Evolutionary conservation across 306 rosid genomes (phyloP).

Genomic region (Castanea crenata): DNA sequence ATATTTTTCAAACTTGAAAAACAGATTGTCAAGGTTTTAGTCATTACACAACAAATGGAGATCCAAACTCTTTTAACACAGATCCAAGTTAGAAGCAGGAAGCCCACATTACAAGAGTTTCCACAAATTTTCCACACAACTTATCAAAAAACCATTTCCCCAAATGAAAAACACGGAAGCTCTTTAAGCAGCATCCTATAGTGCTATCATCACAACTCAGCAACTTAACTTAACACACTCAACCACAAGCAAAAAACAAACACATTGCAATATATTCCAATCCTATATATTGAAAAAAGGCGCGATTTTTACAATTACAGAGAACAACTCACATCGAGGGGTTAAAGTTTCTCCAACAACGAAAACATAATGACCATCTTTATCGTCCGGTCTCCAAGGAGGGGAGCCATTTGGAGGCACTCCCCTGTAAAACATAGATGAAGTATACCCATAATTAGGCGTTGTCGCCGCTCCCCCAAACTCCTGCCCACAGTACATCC

Average conservation of each 20-base stretch:
- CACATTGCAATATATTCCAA: neutral
- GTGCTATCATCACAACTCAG: neutral
- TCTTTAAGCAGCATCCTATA: neutral
- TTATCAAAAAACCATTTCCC: neutral
- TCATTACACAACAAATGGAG: neutral
- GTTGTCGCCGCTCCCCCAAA: conserved; percentile 51
- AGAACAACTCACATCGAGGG: conserved; percentile 51
- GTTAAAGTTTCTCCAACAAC: conserved; percentile 65
- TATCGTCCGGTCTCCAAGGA: conserved; percentile 80
- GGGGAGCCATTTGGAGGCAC: conserved; percentile 63
- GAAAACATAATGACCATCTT: conserved; percentile 73
- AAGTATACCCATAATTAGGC: conserved; percentile 47
- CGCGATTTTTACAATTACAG: neutral
- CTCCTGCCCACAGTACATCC: conserved; percentile 57
- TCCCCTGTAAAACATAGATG: conserved; percentile 56
- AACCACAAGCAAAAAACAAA: neutral
- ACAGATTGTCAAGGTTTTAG: neutral
- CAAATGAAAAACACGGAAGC: neutral
- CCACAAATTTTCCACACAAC: neutral
- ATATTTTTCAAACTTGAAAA: too few relatives aligned
- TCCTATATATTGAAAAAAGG: neutral
- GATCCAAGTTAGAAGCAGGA: neutral
- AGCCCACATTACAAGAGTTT: neutral
- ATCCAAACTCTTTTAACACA: neutral
- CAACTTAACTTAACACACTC: neutral